phyloP scores from a whole-genome alignment of 345 rosid species.

The Isatis tinctoria region DNA sequence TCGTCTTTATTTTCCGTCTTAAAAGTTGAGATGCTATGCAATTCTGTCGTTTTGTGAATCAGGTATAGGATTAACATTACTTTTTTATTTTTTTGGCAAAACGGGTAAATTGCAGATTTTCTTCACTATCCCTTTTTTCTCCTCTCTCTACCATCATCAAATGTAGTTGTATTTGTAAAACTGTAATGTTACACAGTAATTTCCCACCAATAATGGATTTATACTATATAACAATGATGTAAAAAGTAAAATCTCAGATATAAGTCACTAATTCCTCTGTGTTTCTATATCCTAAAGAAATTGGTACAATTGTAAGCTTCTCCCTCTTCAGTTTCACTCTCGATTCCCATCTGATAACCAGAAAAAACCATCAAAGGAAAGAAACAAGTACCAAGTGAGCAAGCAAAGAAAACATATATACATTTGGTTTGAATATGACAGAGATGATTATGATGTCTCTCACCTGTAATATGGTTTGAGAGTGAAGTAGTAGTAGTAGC shows the following conservation, averaged over 20 bases:
- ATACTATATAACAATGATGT: slow-evolving; percentile 14
- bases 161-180: background rate
- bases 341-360: slow-evolving; percentile 4
- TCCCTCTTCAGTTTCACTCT: slow-evolving; percentile 7
- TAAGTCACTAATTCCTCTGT: background rate
- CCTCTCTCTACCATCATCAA: no score
- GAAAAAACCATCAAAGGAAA: background rate
- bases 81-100: no score
- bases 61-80: no score
- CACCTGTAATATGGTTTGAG: slow-evolving; percentile 19
- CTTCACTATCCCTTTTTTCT: no score
- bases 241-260: background rate
- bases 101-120: no score
- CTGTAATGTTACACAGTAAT: background rate
- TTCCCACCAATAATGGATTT: slow-evolving; percentile 8
- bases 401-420: background rate
- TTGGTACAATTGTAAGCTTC: slow-evolving; percentile 20
- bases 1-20: background rate
- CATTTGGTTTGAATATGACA: background rate
- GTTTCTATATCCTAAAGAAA: slow-evolving; percentile 21
- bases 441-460: slow-evolving; percentile 1
- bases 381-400: background rate
- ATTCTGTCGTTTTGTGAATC: no score
- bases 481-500: slow-evolving; percentile 10
- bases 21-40: no score